These are phyloP conservation scores for Pseudogymnoascus sp. DNA, from an alignment of 2,329 filamentous ascomycete genomes.

Conservation along the genomic window DNA sequence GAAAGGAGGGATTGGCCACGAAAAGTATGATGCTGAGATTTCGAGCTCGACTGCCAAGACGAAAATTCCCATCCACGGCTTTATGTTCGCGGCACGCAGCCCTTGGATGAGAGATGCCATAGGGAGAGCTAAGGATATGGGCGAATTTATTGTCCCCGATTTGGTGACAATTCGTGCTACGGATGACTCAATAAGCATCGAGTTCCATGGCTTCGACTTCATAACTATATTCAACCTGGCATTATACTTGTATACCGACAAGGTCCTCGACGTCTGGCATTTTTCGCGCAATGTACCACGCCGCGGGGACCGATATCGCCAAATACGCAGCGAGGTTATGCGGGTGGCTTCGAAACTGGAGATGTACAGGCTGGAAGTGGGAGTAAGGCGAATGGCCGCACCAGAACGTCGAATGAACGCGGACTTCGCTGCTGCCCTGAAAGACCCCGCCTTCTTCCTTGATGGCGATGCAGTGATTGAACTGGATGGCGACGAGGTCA, in stretches of 20 bases:
- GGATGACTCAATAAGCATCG: constrained; percentile 48
- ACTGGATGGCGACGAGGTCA: constrained; percentile 63
- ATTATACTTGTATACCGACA: constrained; percentile 74
- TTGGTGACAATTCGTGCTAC: constrained; percentile 48
- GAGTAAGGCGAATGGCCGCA: constrained; percentile 65
- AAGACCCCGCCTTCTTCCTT: constrained; percentile 63
- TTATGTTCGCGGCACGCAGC: constrained; percentile 70
- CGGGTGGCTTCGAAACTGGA: constrained; percentile 66
- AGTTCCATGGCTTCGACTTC: constrained; percentile 65
- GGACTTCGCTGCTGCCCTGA: constrained; percentile 64
- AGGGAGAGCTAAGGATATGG: constrained; percentile 45
- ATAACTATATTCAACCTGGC: constrained; percentile 72
- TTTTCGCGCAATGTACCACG: constrained; percentile 54
- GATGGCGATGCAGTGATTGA: constrained; percentile 75
- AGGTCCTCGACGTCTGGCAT: constrained; percentile 78
- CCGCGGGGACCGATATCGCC: constrained; percentile 65
- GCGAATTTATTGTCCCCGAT: constrained; percentile 51
- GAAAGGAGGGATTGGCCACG: constrained; percentile 32
- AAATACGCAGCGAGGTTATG: constrained; percentile 80
- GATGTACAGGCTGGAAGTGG: constrained; percentile 64
- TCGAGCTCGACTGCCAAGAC: not conserved
- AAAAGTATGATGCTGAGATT: constrained; percentile 21
- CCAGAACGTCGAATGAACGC: constrained; percentile 55
- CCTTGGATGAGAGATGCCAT: constrained; percentile 56
- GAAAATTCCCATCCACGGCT: constrained; percentile 71